Base-by-base conservation (phyloP, 2,329 filamentous ascomycete species). In the Dactylellina leptospora region DNA sequence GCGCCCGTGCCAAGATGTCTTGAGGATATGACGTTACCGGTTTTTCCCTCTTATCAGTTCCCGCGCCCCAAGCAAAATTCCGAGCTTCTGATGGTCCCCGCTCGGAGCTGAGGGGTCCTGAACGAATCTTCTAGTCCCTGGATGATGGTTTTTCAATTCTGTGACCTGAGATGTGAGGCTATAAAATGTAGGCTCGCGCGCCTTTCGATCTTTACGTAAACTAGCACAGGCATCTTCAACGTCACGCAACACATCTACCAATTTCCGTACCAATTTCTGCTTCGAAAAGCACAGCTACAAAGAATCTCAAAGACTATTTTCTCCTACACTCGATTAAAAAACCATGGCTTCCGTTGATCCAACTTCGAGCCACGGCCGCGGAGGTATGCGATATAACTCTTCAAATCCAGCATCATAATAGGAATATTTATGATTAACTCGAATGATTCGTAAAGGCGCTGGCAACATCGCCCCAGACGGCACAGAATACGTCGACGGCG, bases 401-500 rank as follows among this genome's bases (percentile, higher is more conserved):
- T 8, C 25, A 13, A 27, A n/a, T 33, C 25, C 2, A 18, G 5
- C 13, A 2, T n/a, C 28, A n/a, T n/a, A 1, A 40, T n/a, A 11
- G 13, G 1, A n/a, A 11, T 4, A 40, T 11, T 10, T n/a, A 38
- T 40, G 36, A 11, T 40, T 4, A 9, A 40, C 36, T 9, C 18
- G 1, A 4, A 33, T 11, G 5, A 11, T 33, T 33, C n/a, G n/a
- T n/a, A 11, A 16, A 72, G 68, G 68, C 48, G 59, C 59, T 36
- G 86, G 86, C 76, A 88, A 88, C 79, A 86, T 88, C 79, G 83
- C 82, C 74, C 78, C 80, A 30, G 86, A 88, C 77, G 78, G 83
- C 72, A 87, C 85, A 36, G 76, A 82, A 75, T 89, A 89, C 77
- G 82, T 83, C 73, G 87, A 89, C 74, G 87, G 86, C 75, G 85